These are phyloP conservation scores for Ceratocystiopsis sp. DNA, from an alignment of 2,329 filamentous ascomycete species.

Conservation along the genomic window DNA sequence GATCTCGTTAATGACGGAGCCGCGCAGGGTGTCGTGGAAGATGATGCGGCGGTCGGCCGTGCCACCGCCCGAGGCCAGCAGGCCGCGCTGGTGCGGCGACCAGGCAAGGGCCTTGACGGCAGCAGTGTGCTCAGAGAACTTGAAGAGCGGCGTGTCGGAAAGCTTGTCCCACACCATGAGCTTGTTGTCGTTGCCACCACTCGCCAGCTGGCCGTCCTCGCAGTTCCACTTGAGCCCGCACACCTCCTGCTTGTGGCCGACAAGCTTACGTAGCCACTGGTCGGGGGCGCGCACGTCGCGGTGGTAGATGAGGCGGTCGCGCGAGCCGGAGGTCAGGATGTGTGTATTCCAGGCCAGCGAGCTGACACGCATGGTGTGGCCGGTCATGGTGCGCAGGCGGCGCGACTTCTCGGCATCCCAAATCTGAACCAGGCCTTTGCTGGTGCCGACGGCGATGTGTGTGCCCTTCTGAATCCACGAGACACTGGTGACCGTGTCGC, in stretches of 20 bases:
- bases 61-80: constrained; percentile 89
- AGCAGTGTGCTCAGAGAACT: constrained; percentile 86
- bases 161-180: constrained; percentile 97
- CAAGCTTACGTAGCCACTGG: constrained; percentile 72
- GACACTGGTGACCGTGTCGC: constrained; percentile 91
- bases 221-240: constrained; percentile 96
- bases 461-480: constrained; percentile 98
- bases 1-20: constrained; percentile 64
- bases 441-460: constrained; percentile 86
- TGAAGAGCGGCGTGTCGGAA: constrained; percentile 79
- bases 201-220: constrained; percentile 86
- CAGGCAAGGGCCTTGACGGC: constrained; percentile 96
- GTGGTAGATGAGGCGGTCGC: constrained; percentile 87
- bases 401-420: constrained; percentile 87
- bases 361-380: constrained; percentile 83
- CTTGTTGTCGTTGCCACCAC: constrained; percentile 96
- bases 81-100: constrained; percentile 87
- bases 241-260: constrained; percentile 95
- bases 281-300: constrained; percentile 86
- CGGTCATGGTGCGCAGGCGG: constrained; percentile 86
- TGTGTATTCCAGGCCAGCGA: constrained; percentile 96
- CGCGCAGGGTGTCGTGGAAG: constrained; percentile 91
- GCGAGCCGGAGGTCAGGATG: constrained; percentile 85
- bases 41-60: constrained; percentile 94
- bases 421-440: constrained; percentile 88